phyloP scores from a whole-genome alignment of 1,284 basidiomycete genomes.

The Cerrena zonata region DNA sequence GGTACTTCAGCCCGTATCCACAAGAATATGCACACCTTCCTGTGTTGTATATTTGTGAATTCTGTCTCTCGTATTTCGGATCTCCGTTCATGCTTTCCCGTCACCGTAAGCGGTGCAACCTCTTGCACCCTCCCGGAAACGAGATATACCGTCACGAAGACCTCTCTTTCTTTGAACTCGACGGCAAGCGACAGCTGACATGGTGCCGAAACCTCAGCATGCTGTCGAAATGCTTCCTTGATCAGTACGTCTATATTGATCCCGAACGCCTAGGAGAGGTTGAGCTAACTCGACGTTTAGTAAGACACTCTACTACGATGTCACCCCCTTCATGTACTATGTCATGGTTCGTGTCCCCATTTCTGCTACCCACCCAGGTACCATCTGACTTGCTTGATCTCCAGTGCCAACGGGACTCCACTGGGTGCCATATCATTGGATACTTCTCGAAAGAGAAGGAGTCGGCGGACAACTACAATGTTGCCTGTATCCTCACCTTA shows the following conservation, averaged over 20 bases:
- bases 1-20: conserved; percentile 99
- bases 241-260: conserved; percentile 58
- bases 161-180: conserved; percentile 97
- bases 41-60: conserved; percentile 96
- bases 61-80: conserved; percentile 89
- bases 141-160: conserved; percentile 98
- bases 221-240: conserved; percentile 95
- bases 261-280: not conserved
- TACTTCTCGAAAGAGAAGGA: conserved; percentile 99
- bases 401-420: conserved; percentile 80
- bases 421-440: conserved; percentile 90
- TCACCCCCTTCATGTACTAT: conserved; percentile 99
- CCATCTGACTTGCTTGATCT: conserved; percentile 14
- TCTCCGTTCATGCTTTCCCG: conserved; percentile 83
- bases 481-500: conserved; percentile 96
- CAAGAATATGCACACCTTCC: conserved; percentile 96
- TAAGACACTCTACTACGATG: conserved; percentile 99
- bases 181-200: conserved; percentile 90
- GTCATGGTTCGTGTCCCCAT: conserved; percentile 68
- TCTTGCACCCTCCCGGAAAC: conserved; percentile 96
- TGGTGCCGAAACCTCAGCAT: conserved; percentile 98
- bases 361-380: conserved; percentile 6
- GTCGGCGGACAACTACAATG: conserved; percentile 95
- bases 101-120: conserved; percentile 86
- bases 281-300: conserved; percentile 31